Evolutionary conservation across 78 protist species (phyloP).

Genomic region (Blattamonas nauphoetae): DNA sequence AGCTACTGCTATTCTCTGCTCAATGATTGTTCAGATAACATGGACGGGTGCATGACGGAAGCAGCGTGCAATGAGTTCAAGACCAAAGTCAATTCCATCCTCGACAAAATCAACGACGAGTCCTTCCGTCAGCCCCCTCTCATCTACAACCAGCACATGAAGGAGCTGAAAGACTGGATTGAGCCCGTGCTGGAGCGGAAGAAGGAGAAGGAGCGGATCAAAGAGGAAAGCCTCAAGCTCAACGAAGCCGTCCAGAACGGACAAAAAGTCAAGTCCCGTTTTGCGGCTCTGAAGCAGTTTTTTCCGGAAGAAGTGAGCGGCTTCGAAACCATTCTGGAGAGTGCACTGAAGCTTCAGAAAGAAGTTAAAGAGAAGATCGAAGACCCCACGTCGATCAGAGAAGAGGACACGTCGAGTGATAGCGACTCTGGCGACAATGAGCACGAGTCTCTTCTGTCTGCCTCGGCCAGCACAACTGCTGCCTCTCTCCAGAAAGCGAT

Average conservation of each 20-base stretch:
- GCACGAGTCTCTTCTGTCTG: too few species aligned
- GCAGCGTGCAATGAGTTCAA: too few species aligned
- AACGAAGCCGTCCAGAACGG: neutral
- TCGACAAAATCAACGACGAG: too few species aligned
- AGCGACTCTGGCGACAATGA: too few species aligned
- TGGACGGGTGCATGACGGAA: slow-evolving; percentile 3
- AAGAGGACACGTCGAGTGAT: neutral
- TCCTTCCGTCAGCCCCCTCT: neutral
- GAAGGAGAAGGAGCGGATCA: neutral
- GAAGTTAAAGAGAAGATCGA: neutral
- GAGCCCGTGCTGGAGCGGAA: neutral
- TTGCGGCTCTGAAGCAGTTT: neutral
- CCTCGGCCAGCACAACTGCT: too few species aligned
- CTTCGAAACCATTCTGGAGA: neutral
- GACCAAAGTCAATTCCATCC: too few species aligned
- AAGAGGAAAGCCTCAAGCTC: neutral
- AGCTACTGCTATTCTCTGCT: neutral
- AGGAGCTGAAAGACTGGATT: neutral
- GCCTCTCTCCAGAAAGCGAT: too few species aligned
- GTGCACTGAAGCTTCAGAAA: neutral
- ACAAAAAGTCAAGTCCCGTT: neutral
- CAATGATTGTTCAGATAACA: neutral
- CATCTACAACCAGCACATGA: neutral
- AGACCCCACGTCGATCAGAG: neutral
- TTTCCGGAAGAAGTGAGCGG: neutral